Conservation (phyloP, 768 basidiomycete species). For the Leccinum longicurvipes region DNA sequence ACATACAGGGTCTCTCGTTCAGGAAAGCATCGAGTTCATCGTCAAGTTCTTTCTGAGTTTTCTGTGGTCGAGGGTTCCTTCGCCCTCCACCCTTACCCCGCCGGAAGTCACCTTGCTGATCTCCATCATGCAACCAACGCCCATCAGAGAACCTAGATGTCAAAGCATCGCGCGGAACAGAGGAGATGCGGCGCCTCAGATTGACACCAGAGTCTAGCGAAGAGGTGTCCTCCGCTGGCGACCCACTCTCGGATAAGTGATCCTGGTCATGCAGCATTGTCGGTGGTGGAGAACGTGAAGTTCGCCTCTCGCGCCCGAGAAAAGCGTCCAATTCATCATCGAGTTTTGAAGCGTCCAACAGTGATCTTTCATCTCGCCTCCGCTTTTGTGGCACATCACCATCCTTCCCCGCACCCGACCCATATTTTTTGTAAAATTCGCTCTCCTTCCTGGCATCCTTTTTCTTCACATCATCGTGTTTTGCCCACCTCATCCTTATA, state of each 20-base stretch:
- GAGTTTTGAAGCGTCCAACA: conserved; percentile 41
- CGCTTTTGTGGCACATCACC: conserved; percentile 37
- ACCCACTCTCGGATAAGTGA: conserved; percentile 51
- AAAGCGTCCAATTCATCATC: conserved; percentile 72
- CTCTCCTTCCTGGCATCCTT: conserved; percentile 69
- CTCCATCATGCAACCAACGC: conserved; percentile 20
- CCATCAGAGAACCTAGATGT: conserved; percentile 16
- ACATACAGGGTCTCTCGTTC: conserved; percentile 42
- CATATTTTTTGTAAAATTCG: conserved; percentile 77
- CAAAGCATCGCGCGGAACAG: conserved; percentile 28
- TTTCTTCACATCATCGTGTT: conserved; percentile 69
- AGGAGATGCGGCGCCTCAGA: conserved; percentile 46
- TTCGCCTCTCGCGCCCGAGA: conserved; percentile 44
- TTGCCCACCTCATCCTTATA: conserved; percentile 77
- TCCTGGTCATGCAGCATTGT: conserved; percentile 66
- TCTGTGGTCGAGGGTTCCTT: conserved; percentile 41
- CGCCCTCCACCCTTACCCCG: conserved; percentile 35
- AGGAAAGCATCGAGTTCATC: conserved; percentile 81
- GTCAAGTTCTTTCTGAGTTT: conserved; percentile 75
- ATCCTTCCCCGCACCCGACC: conserved; percentile 61
- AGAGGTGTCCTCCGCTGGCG: conserved; percentile 57
- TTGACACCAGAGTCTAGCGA: conserved; percentile 38
- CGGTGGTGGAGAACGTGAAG: conserved; percentile 43
- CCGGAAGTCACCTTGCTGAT: conserved; percentile 26
- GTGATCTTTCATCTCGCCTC: conserved; percentile 33